phyloP scores from a whole-genome alignment of 1,139 yeast species.

The Geotrichum macrosporum region DNA sequence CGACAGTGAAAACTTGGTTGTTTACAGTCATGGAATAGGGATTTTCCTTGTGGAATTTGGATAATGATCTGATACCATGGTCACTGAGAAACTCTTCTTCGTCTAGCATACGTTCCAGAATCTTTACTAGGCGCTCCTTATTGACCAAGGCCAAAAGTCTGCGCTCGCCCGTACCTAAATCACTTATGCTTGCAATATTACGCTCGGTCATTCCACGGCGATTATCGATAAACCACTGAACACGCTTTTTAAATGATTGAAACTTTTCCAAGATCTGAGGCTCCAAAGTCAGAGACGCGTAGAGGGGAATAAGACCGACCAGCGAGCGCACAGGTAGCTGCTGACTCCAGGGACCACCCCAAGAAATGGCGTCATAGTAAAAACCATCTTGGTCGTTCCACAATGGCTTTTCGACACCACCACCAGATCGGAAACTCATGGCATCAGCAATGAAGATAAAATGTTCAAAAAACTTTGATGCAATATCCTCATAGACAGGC shows the following conservation, averaged over 20 bases:
- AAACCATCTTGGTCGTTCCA: constrained; percentile 92
- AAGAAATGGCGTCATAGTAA: constrained; percentile 86
- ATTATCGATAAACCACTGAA: constrained; percentile 81
- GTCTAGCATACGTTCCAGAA: constrained; percentile 78
- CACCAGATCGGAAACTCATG: constrained; percentile 67
- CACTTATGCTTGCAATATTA: constrained; percentile 83
- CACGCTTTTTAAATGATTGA: constrained; percentile 80
- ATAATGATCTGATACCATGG: constrained; percentile 84
- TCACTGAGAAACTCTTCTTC: constrained; percentile 83
- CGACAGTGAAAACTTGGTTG: constrained; percentile 69
- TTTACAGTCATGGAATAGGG: constrained; percentile 86
- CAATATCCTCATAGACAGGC: constrained; percentile 89
- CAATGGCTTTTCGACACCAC: constrained; percentile 54
- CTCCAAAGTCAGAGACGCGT: constrained; percentile 86
- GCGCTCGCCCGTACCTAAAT: constrained; percentile 84
- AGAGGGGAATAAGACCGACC: constrained; percentile 89
- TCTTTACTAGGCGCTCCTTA: constrained; percentile 72
- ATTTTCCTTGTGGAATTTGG: constrained; percentile 80
- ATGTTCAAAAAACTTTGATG: constrained; percentile 93
- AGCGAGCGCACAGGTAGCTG: constrained; percentile 83
- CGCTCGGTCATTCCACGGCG: constrained; percentile 71
- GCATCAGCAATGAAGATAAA: constrained; percentile 92
- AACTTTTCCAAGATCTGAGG: constrained; percentile 76
- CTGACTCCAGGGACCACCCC: constrained; percentile 69
- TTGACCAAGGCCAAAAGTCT: constrained; percentile 75